Conservation (phyloP, 2,329 filamentous ascomycete genomes). For the Penicillium olsonii region DNA sequence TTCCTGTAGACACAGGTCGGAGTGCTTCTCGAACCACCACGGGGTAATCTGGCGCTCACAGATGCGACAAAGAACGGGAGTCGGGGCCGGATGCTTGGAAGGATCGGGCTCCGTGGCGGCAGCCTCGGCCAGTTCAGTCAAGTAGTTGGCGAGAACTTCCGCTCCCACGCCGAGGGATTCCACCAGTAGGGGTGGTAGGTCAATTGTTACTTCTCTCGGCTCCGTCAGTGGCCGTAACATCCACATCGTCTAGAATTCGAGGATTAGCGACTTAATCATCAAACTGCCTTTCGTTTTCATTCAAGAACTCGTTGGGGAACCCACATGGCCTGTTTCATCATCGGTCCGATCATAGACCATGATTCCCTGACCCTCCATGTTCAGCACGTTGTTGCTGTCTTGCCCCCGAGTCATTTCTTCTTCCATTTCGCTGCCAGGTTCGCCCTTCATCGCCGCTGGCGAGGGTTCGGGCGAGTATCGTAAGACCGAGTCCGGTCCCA, state of each 20-base stretch:
- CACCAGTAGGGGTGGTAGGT: constrained; percentile 83
- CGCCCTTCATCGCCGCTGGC: constrained; percentile 20
- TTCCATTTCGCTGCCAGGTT: constrained; percentile 24
- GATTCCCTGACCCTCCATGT: constrained; percentile 94
- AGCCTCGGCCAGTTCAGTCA: constrained; percentile 83
- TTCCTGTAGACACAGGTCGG: constrained; percentile 91
- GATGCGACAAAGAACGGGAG: constrained; percentile 88
- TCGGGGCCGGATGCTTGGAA: constrained; percentile 74
- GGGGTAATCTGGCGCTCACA: constrained; percentile 96
- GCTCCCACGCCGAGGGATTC: constrained; percentile 93
- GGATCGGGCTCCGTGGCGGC: constrained; percentile 73
- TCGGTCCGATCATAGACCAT: constrained; percentile 93
- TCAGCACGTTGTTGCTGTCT: constrained; percentile 58
- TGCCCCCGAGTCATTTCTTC: constrained; percentile 42
- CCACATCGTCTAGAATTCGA: constrained; percentile 82
- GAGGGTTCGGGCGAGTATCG: constrained; percentile 44
- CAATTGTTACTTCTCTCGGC: constrained; percentile 91
- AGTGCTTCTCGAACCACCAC: constrained; percentile 99
- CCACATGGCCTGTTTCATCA: constrained; percentile 87
- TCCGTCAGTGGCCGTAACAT: constrained; percentile 92
- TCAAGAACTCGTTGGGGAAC: background rate
- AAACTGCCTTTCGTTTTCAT: constrained; percentile 1
- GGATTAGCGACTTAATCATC: constrained; percentile 25
- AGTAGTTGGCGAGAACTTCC: constrained; percentile 89
- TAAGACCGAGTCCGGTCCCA: constrained; percentile 70